Evolutionary conservation across 176 grass and related monocot species (phyloP), one percentile per base, ranked within the genome.

Genomic region (Ananas comosus): DNA sequence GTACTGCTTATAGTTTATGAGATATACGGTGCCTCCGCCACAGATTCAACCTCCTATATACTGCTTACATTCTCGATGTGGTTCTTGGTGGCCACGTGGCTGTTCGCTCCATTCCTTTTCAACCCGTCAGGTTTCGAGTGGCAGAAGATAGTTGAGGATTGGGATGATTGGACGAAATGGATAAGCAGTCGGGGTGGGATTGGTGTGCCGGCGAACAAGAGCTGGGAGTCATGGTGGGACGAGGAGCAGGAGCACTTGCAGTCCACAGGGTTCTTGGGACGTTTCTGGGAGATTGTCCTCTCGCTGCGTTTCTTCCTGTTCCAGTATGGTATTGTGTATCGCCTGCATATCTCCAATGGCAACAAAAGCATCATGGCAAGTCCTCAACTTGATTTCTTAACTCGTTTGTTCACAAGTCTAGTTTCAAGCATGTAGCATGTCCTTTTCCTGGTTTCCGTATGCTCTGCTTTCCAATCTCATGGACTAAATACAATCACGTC

Each of bases 221-320:
- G 86, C 51, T 96, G 92, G 92, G 88, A 96, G 47, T 92, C 88
- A 10, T 96, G 93, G 86, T 96, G 86, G 89, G 86, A 89, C 49
- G 92, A 96, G 79, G 88, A 96, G 25, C 92, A 89, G 61, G 92
- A 96, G 16, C 92, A 96, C 72, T 64, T 96, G 48, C 88, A 73
- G 70, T 92, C 86, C 13, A 89, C 92, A 1, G 92, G 88, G 12
- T 59, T 89, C 50, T 17, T 89, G 4, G 88, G 92, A 13, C 79
- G 88, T 17, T 81, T 91, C 29, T 89, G 86, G 76, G 92, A 96
- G 68, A 87, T 91, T n/a, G 48, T 96, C 8, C 70, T 96, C 42
- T 87, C 85, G 63, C 42, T 96, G 63, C 79, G 92, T 9, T 96
- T 96, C 76, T 96, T 91, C 70, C 50, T 96, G 33, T 91, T 91